Evolutionary conservation across 257 asterid species (phyloP).

Genomic region (Phtheirospermum japonicum): DNA sequence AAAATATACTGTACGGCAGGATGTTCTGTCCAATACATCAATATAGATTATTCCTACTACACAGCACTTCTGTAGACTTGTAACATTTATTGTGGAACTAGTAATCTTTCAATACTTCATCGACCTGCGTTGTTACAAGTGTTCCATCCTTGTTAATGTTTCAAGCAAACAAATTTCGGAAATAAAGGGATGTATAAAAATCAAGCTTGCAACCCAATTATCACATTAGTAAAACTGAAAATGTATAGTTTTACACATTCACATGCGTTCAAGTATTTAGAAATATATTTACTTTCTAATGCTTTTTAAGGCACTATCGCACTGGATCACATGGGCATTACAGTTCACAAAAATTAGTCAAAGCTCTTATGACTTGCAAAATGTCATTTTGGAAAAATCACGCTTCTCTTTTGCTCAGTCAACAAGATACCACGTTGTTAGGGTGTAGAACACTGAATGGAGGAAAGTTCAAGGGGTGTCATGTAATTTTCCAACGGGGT

Average conservation of each 20-base stretch:
- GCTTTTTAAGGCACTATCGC: neutral
- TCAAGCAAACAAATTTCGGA: neutral
- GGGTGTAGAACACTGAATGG: too few species aligned
- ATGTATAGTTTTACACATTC: neutral
- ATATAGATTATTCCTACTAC: neutral
- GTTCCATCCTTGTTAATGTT: neutral
- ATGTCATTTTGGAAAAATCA: neutral
- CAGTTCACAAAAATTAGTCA: neutral
- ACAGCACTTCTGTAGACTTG: neutral
- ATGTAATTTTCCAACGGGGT: neutral
- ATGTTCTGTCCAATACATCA: neutral
- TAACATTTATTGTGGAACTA: neutral
- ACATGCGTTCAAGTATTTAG: too few species aligned
- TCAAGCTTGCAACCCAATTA: neutral
- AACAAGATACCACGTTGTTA: too few species aligned
- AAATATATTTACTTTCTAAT: too few species aligned
- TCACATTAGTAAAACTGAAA: neutral
- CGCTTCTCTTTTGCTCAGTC: neutral
- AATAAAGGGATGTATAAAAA: neutral
- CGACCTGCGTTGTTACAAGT: neutral
- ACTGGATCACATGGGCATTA: too few species aligned
- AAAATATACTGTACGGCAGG: too few species aligned
- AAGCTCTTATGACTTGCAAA: neutral
- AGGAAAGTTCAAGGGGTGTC: too few species aligned
- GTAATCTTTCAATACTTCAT: neutral